Evolutionary conservation across 148 eudicot species (phyloP).

Genomic region (Persicaria maculosa): DNA sequence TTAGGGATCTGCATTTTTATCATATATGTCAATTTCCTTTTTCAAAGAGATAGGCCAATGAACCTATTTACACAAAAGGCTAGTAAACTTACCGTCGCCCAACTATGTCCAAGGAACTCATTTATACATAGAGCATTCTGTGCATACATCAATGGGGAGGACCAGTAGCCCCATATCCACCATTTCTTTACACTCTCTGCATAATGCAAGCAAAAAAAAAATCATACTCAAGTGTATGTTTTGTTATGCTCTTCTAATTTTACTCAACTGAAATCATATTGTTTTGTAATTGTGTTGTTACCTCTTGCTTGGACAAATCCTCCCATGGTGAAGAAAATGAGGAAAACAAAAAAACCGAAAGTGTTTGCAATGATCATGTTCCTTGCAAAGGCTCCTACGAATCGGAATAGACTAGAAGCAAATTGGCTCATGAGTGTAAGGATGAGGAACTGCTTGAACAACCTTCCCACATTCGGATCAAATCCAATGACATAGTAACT

Average conservation of each 20-base stretch:
- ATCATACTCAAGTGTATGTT: neutral
- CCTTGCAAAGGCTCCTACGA: slow-evolving; percentile 51
- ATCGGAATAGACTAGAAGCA: slow-evolving; percentile 53
- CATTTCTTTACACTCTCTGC: slow-evolving; percentile 49
- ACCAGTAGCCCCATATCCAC: slow-evolving; percentile 89
- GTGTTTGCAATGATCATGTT: slow-evolving; percentile 55
- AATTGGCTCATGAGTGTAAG: slow-evolving; percentile 48
- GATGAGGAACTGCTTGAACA: slow-evolving; percentile 50
- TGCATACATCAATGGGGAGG: slow-evolving; percentile 72
- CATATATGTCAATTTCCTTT: neutral
- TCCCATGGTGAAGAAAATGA: slow-evolving; percentile 42
- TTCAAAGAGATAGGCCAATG: too few relatives aligned
- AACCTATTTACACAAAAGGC: too few relatives aligned
- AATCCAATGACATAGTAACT: slow-evolving; percentile 68
- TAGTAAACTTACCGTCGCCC: slow-evolving; percentile 47
- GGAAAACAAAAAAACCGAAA: slow-evolving; percentile 49
- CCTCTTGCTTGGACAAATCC: slow-evolving; percentile 64
- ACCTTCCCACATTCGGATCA: slow-evolving; percentile 67
- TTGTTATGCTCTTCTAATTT: neutral
- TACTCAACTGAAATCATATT: neutral
- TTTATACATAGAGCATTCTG: slow-evolving; percentile 52
- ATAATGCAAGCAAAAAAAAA: neutral
- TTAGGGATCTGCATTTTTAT: slow-evolving; percentile 17
- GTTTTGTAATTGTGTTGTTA: slow-evolving; percentile 13
- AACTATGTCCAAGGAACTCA: slow-evolving; percentile 60